Evolutionary conservation across 768 basidiomycete genomes (phyloP), one percentile per base, ranked within the genome.

Genomic region (Tylopilus sp.): DNA sequence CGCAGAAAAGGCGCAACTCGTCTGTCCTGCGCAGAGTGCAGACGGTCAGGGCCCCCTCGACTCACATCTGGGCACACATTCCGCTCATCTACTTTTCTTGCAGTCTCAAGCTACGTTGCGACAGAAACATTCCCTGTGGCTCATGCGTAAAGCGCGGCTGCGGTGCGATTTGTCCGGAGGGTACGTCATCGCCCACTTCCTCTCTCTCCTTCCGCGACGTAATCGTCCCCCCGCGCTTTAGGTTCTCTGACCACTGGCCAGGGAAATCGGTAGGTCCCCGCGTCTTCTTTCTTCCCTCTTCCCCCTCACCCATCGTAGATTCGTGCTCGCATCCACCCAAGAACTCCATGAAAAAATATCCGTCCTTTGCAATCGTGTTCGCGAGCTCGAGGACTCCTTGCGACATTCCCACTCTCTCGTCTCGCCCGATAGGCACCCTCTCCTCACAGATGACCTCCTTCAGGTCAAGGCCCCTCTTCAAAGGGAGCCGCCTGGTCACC

Each of bases 311-410:
- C 43, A 17, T 48, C 53, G 2, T 56, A 86, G 87, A 20, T 91
- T 90, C 60, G 86, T 90, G 1, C 79, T 90, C 25, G 88, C 86
- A 0, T 86, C 85, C 0, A 89, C 86, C 0, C 84, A 85, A 66
- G 88, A 90, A 57, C 74, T 91, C 1, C 88, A 91, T 61, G 87
- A 90, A 68, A 90, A 91, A 68, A 90, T 91, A 48, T 73, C 79
- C 18, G 82, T 88, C 61, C 78, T 91, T 5, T 80, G 83, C 25
- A 80, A 71, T 54, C 86, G 88, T 40, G 82, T 90, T 21, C 80
- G 88, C 50, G 82, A 89, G 45, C 77, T 91, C 20, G 88, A 91
- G 61, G 88, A 91, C 58, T 81, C 72, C 9, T 69, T 91, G 23
- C 77, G 85, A 23, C 60, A 71, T 2, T 78, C 83, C 0, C 86